These are phyloP conservation scores for Scedosporium aurantiacum DNA, from an alignment of 2,329 filamentous ascomycete species.

Conservation along the genomic window DNA sequence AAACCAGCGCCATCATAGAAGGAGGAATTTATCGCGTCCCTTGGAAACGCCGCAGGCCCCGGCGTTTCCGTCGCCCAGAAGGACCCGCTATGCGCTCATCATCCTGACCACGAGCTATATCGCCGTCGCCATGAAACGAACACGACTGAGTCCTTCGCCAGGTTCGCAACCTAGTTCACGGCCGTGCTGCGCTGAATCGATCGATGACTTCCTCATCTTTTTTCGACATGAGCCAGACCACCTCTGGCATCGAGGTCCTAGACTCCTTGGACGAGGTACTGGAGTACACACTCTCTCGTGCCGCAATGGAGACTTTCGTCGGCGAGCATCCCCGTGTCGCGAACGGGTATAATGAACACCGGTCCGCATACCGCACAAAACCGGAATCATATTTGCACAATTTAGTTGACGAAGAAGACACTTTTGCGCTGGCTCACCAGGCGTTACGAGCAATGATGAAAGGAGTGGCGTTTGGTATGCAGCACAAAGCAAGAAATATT, in stretches of 20 bases:
- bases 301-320: conserved; percentile 36
- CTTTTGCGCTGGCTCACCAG: no score
- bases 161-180: conserved; percentile 42
- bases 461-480: background rate
- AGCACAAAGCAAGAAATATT: background rate
- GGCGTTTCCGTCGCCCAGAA: conserved; percentile 4
- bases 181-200: conserved; percentile 38
- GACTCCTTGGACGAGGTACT: conserved; percentile 36
- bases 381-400: no score
- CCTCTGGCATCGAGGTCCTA: conserved; percentile 31
- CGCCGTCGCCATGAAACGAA: conserved; percentile 46
- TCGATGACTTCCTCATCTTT: conserved; percentile 44
- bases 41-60: background rate
- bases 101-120: conserved; percentile 34
- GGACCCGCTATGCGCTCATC: conserved; percentile 23
- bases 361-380: no score
- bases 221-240: conserved; percentile 40
- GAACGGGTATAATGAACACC: conserved; percentile 30
- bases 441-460: background rate
- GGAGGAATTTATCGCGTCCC: background rate
- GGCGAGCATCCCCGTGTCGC: conserved; percentile 30
- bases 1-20: background rate
- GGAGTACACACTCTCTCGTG: conserved; percentile 33
- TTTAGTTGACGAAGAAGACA: no score
- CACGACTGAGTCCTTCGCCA: conserved; percentile 40